Evolutionary conservation across 768 basidiomycete species (phyloP).

Genomic region (Kwoniella bestiolae): DNA sequence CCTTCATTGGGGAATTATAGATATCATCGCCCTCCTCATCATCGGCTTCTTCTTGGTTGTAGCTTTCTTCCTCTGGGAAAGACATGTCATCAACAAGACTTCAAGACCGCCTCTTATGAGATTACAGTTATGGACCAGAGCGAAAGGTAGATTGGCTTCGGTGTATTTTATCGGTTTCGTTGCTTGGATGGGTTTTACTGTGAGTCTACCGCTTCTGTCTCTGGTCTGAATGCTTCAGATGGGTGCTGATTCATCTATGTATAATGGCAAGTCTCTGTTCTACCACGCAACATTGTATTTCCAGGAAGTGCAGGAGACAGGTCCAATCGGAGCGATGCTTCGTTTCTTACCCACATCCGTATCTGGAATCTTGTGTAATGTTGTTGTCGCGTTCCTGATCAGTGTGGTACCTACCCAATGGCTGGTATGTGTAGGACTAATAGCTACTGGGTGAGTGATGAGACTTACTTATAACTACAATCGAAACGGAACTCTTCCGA

Average conservation of each 20-base stretch:
- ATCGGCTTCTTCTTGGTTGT: slow-evolving; percentile 67
- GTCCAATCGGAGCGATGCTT: slow-evolving; percentile 25
- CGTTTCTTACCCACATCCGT: slow-evolving; percentile 47
- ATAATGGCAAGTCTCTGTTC: slow-evolving; percentile 19
- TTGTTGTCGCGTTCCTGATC: slow-evolving; percentile 50
- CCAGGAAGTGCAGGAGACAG: slow-evolving; percentile 23
- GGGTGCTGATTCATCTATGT: not conserved
- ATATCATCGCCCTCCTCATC: slow-evolving; percentile 73
- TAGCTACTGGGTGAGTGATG: slow-evolving; percentile 50
- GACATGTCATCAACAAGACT: slow-evolving; percentile 62
- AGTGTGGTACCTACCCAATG: slow-evolving; percentile 48
- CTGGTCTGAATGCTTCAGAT: not conserved
- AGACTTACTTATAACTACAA: too few species aligned
- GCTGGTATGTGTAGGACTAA: slow-evolving; percentile 49
- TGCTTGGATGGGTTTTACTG: slow-evolving; percentile 51
- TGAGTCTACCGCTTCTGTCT: slow-evolving; percentile 23
- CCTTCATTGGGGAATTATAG: slow-evolving; percentile 53
- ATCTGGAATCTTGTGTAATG: slow-evolving; percentile 38
- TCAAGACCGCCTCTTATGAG: slow-evolving; percentile 54
- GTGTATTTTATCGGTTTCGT: slow-evolving; percentile 49
- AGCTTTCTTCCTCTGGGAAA: slow-evolving; percentile 71
- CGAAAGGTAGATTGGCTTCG: slow-evolving; percentile 47
- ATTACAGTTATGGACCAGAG: slow-evolving; percentile 52
- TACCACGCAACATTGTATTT: slow-evolving; percentile 27
- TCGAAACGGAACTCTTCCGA: too few species aligned